Evolutionary conservation across 345 rosid species (phyloP), one percentile per base, ranked within the genome.

Genomic region (Eucalyptus albens): DNA sequence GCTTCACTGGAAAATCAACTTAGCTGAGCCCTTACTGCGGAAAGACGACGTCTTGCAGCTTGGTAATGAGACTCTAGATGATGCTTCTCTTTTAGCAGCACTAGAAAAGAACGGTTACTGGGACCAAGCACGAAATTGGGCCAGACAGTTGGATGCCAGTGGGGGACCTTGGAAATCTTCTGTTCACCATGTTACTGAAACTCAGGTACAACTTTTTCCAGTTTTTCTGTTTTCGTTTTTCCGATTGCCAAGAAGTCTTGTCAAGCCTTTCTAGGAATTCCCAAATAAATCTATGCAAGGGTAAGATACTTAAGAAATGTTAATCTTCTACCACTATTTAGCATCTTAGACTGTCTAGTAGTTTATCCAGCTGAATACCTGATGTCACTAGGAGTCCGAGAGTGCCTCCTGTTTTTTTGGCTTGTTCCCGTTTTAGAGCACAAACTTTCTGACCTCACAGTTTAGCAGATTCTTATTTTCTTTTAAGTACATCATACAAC

Each of bases 51-150:
- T 85, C 92, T 91, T 96, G 86, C 96, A 96, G 89, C 95, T 98
- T 50, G 99, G 99, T 77, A 93, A 92, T 92, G 99, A 93, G 93
- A 93, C 95, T 91, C 94, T 98, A 56, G 98, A 97, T 94, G 99
- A 98, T 94, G 94, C 96, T 92, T 93, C 99, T 65, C 99, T 98
- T 91, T 91, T 98, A 91, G 87, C 91, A 86, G 98, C 98, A 59
- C 90, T 98, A 90, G 98, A 96, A 92, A 93, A 93, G 93, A 97
- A 95, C 89, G 95, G 96, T 88, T 95, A 94, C 67, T 98, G 99
- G 99, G 99, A 98, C 91, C 96, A 98, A 92, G 99, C 99, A 91
- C 97, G 96, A 47, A 97, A 96, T 94, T 98, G 99, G 99, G 99
- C 99, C 50, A 96, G 93, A 91, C 99, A 98, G 94, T 93, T 98